Evolutionary conservation across 2,329 filamentous ascomycete genomes (phyloP), one percentile per base, ranked within the genome.

Genomic region (Ilyonectria sp.): DNA sequence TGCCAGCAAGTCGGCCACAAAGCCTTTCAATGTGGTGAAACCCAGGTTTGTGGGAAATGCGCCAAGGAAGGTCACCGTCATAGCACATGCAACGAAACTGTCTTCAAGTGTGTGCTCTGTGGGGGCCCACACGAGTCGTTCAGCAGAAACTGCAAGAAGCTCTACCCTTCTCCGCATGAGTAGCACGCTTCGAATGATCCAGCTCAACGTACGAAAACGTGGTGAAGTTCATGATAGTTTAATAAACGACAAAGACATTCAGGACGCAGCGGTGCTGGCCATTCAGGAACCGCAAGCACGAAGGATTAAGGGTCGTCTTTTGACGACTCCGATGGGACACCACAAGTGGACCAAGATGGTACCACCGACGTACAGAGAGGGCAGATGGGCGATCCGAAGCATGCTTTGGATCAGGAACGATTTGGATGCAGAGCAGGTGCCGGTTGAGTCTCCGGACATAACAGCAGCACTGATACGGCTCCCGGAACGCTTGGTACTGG

Each of bases 21-120:
- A 23, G 23, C 23, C 4, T 23, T 23, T 3, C 23, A 23, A 23
- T 23, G 23, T 4, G n/a, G n/a, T n/a, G n/a, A n/a, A n/a, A 49
- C 61, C 13, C 67, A 73, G 55, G 49, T 67, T 2, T 76, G 69
- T 35, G 65, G 13, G 3, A 65, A 35, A 33, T 74, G 67, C 40
- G 67, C 70, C 3, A 56, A 52, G 17, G 70, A 65, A 60, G 71
- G 69, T 8, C 71, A 77, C 50, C 67, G 69, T 29, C 68, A 77
- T 40, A 60, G 65, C 37, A 43, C 40, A 11, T 76, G 69, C 60
- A 56, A n/a, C 40, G 3, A 65, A 67, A 40, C 50, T 2, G 56
- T 62, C 19, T 23, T 56, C 23, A 75, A 73, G 46, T 74, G 69
- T 47, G 62, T 69, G 10, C 65, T 57, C 7, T 77, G 67, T 47